These are phyloP conservation scores for Coemansia sp. DNA, from an alignment of 192 early-diverging fungal species.

Conservation along the genomic window DNA sequence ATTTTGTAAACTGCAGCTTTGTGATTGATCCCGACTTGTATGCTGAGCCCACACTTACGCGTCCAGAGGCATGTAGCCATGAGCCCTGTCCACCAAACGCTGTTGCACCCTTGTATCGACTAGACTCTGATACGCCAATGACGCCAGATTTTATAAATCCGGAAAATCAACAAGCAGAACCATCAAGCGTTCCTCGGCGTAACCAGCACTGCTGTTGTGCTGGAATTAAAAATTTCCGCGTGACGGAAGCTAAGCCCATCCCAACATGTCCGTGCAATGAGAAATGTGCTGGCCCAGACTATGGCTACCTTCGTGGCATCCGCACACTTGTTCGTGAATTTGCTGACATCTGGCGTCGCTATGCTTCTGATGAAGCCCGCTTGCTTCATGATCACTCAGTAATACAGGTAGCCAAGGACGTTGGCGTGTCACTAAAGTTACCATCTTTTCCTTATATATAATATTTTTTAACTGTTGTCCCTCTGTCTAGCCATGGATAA, in stretches of 20 bases:
- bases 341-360: conserved; percentile 56
- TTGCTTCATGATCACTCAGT: conserved; percentile 28
- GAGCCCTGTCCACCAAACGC: conserved; percentile 33
- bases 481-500: no score
- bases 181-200: not conserved
- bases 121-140: conserved; percentile 6
- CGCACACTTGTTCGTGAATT: conserved; percentile 56
- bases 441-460: not conserved
- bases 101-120: conserved; percentile 15
- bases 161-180: not conserved
- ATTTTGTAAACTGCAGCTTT: conserved; percentile 90
- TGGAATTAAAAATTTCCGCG: conserved; percentile 19
- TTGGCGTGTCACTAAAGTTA: conserved; percentile 40
- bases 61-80: conserved; percentile 45
- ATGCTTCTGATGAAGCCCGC: conserved; percentile 44
- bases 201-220: not conserved
- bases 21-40: conserved; percentile 56
- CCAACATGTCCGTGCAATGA: conserved; percentile 37
- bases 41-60: conserved; percentile 41
- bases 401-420: conserved; percentile 29
- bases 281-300: conserved; percentile 52
- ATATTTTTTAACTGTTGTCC: not conserved
- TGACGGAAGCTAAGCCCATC: conserved; percentile 24
- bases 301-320: conserved; percentile 57
- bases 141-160: conserved; percentile 2